These are phyloP conservation scores for Coffea eugenioides DNA, from an alignment of 257 asterid species.

Conservation along the genomic window DNA sequence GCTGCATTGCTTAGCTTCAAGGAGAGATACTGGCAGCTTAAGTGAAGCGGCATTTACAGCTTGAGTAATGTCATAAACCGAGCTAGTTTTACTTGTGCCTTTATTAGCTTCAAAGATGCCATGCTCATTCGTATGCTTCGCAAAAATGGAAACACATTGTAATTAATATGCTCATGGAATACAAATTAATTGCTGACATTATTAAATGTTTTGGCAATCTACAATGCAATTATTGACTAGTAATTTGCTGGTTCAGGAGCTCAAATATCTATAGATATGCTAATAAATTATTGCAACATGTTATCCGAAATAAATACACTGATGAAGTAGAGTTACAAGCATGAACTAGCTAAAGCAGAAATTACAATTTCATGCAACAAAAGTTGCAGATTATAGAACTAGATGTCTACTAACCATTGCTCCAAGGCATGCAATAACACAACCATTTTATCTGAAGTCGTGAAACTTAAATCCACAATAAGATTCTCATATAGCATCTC, in stretches of 20 bases:
- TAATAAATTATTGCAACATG: neutral
- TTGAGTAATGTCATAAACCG: conserved; percentile 28
- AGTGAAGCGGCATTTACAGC: conserved; percentile 23
- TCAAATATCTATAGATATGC: neutral
- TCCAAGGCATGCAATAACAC: neutral
- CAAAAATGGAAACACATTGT: conserved; percentile 2
- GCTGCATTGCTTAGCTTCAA: conserved; percentile 21
- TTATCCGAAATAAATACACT: neutral
- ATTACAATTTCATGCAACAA: neutral
- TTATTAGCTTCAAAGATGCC: conserved; percentile 18
- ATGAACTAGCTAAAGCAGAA: neutral
- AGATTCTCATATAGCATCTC: too few relatives aligned
- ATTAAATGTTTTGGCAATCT: neutral
- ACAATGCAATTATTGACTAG: neutral
- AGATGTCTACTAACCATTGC: neutral
- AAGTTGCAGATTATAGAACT: neutral
- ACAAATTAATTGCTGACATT: neutral
- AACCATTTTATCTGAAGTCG: neutral
- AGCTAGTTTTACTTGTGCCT: conserved; percentile 21
- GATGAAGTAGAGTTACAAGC: neutral
- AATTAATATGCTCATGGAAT: neutral
- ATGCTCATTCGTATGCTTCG: conserved; percentile 33
- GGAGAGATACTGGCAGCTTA: conserved; percentile 18
- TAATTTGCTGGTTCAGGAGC: neutral
- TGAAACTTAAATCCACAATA: too few relatives aligned